Percentiles rank a stretch among this genome's conserved stretches.
Conservation (phyloP, 2,329 filamentous ascomycete genomes). For the Coniella vitis region DNA sequence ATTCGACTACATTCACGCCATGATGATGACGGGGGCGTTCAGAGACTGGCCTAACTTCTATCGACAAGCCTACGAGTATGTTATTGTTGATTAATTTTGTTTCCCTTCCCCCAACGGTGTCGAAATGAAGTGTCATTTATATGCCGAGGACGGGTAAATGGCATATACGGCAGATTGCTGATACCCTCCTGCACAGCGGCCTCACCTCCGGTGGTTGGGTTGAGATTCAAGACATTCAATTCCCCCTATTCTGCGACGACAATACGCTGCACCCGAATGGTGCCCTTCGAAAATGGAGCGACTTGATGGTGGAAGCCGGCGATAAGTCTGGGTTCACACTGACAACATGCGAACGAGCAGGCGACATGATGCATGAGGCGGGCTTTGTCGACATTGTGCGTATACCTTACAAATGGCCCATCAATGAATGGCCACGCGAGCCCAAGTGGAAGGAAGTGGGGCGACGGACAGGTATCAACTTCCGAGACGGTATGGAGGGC, state of each 20-base stretch:
- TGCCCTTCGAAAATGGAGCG: conserved; percentile 23
- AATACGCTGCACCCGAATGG: conserved; percentile 21
- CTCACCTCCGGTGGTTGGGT: conserved; percentile 20
- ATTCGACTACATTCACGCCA: conserved; percentile 23
- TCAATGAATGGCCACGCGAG: conserved; percentile 21
- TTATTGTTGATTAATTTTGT: background rate
- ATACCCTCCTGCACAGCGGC: conserved; percentile 14
- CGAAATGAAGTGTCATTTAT: too few species aligned
- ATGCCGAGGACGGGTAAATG: background rate
- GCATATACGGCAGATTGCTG: background rate
- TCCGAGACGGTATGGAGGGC: conserved; percentile 15
- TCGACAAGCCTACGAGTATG: conserved; percentile 20
- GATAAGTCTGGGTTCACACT: conserved; percentile 22
- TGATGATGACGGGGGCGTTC: conserved; percentile 25
- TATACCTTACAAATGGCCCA: conserved; percentile 17
- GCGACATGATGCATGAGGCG: conserved; percentile 20
- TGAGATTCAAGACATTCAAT: conserved; percentile 25
- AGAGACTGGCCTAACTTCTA: conserved; percentile 22
- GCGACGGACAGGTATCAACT: conserved; percentile 12
- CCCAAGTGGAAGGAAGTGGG: conserved; percentile 18
- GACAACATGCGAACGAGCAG: conserved; percentile 23
- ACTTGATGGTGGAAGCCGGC: conserved; percentile 26
- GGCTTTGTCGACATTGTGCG: conserved; percentile 15
- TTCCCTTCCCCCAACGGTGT: too few species aligned
- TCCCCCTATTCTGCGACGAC: conserved; percentile 26